phyloP scores from a whole-genome alignment of 2,329 filamentous ascomycete genomes.

The Nigrospora osmanthi region DNA sequence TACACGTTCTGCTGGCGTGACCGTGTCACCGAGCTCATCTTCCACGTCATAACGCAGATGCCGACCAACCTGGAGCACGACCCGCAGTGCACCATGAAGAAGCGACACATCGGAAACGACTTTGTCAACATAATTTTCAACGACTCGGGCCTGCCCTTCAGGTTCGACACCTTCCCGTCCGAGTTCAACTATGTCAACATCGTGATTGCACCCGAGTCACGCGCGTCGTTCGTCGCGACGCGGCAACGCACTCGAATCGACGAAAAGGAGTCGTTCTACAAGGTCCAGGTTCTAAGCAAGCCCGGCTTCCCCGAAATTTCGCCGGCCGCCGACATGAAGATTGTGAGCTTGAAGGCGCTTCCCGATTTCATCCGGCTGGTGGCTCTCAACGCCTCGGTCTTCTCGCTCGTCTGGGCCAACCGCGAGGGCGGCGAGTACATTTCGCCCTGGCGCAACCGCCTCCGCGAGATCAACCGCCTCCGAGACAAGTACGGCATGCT shows the following conservation, averaged over 20 bases:
- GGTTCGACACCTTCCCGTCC: constrained; percentile 85
- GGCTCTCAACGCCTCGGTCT: constrained; percentile 88
- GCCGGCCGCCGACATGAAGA: constrained; percentile 80
- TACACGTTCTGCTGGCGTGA: constrained; percentile 93
- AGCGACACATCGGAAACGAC: constrained; percentile 93
- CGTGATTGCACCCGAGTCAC: constrained; percentile 82
- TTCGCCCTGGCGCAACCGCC: constrained; percentile 80
- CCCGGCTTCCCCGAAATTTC: constrained; percentile 88
- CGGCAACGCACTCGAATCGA: constrained; percentile 25
- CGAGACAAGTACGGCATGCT: constrained; percentile 54
- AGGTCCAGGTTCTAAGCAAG: constrained; percentile 82
- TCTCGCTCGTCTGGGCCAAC: constrained; percentile 82
- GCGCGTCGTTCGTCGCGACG: constrained; percentile 64
- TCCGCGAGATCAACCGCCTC: constrained; percentile 77
- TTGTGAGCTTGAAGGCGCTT: constrained; percentile 75
- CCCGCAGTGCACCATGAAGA: constrained; percentile 73
- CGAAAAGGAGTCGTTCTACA: constrained; percentile 59
- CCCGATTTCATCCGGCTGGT: constrained; percentile 81
- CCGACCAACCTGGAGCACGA: constrained; percentile 76
- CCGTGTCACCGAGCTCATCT: constrained; percentile 88
- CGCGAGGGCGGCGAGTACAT: constrained; percentile 73
- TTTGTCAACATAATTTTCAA: constrained; percentile 99
- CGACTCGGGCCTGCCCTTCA: constrained; percentile 82
- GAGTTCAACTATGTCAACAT: constrained; percentile 98
- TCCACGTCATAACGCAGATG: constrained; percentile 97